Evolutionary conservation across 2,329 filamentous ascomycete species (phyloP).

Genomic region (Coniella lustricola): DNA sequence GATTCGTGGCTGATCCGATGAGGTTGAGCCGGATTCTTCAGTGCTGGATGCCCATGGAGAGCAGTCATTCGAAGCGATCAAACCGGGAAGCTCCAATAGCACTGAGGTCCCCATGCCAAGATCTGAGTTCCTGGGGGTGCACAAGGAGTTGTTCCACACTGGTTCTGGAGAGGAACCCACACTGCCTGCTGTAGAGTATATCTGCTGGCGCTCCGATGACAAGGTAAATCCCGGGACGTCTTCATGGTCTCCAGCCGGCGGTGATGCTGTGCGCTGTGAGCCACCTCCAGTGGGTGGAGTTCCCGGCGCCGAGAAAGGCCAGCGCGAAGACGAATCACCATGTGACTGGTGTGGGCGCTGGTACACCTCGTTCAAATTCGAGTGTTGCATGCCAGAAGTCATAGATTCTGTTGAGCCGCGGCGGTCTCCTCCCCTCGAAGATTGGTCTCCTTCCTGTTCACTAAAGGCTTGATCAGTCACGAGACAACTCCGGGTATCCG

Average conservation of each 20-base stretch:
- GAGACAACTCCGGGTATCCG: background rate
- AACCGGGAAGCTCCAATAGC: slow-evolving; percentile 22
- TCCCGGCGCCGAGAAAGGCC: slow-evolving; percentile 19
- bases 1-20: slow-evolving; percentile 26
- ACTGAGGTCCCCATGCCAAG: background rate
- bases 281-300: slow-evolving; percentile 10
- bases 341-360: slow-evolving; percentile 1
- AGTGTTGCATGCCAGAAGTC: slow-evolving; percentile 20
- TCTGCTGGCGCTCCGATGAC: background rate
- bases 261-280: slow-evolving; percentile 7
- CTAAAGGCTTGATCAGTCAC: slow-evolving; percentile 23
- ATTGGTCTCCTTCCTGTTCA: slow-evolving; percentile 38
- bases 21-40: slow-evolving; percentile 41
- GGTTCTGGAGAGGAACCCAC: slow-evolving; percentile 7
- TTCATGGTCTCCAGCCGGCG: background rate
- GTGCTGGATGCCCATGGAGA: slow-evolving; percentile 39
- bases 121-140: too few relatives aligned
- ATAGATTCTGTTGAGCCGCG: slow-evolving; percentile 21
- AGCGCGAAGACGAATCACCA: slow-evolving; percentile 15
- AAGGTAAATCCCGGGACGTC: slow-evolving; percentile 7
- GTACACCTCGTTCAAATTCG: slow-evolving; percentile 6
- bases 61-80: slow-evolving; percentile 26
- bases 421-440: slow-evolving; percentile 24
- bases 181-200: background rate
- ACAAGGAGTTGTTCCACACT: too few relatives aligned